phyloP scores from a whole-genome alignment of 495 filamentous ascomycete species.

The Articulospora tetracladia region DNA sequence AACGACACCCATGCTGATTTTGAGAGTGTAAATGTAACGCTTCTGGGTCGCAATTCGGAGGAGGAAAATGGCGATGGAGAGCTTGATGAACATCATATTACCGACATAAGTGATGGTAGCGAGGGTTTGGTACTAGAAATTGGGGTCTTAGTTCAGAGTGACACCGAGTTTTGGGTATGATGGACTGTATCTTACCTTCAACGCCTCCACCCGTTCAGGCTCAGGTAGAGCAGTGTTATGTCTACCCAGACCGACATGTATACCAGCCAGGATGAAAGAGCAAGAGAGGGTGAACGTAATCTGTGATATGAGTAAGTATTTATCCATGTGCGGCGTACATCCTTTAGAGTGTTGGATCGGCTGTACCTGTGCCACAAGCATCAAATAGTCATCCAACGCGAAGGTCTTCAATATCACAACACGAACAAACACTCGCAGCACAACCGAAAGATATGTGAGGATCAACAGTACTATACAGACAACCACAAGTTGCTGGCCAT shows the following conservation, averaged over 20 bases:
- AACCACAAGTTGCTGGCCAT: constrained; percentile 31
- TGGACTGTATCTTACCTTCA: constrained; percentile 20
- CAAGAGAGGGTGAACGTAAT: constrained; percentile 33
- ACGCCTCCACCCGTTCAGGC: constrained; percentile 29
- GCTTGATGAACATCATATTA: constrained; percentile 43
- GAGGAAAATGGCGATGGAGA: constrained; percentile 39
- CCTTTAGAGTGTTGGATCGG: background rate
- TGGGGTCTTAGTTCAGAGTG: background rate
- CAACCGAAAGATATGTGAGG: constrained; percentile 32
- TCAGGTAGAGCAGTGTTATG: constrained; percentile 35
- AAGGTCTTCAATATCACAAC: constrained; percentile 33
- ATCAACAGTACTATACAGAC: constrained; percentile 27
- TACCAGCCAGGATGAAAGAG: constrained; percentile 29
- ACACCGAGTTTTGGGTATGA: background rate
- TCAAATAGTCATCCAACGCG: constrained; percentile 39
- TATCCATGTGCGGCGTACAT: background rate
- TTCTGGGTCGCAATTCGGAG: constrained; percentile 33
- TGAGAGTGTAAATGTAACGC: constrained; percentile 33
- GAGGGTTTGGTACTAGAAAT: constrained; percentile 32
- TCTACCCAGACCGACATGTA: constrained; percentile 31
- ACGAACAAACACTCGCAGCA: constrained; percentile 34
- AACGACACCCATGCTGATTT: constrained; percentile 31
- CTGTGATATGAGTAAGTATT: constrained; percentile 14
- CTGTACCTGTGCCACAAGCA: constrained; percentile 34
- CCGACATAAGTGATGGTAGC: constrained; percentile 34